Conservation (phyloP, 2,329 filamentous ascomycete genomes). For the Neofusicoccum laricinum region DNA sequence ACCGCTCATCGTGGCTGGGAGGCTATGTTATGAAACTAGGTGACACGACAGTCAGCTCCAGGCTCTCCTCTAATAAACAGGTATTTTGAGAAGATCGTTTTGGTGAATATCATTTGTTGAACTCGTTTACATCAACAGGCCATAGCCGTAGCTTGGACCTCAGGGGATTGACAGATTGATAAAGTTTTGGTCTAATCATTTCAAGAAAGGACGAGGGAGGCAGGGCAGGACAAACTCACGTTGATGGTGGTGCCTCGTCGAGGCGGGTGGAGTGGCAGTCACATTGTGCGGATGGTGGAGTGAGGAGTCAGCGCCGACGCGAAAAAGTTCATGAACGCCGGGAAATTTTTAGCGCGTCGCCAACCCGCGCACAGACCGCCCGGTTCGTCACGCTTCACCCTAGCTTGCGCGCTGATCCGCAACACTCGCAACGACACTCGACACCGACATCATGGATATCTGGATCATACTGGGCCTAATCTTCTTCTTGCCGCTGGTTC, state of each 20-base stretch:
- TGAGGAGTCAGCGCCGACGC: conserved; percentile 5
- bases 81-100: not conserved
- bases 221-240: not conserved
- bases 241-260: conserved; percentile 10
- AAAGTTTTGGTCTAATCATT: conserved; percentile 17
- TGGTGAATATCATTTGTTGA: conserved; percentile 13
- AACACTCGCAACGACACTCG: not conserved
- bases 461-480: conserved; percentile 31
- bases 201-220: not conserved
- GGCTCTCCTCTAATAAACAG: not conserved
- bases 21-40: not conserved
- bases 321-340: conserved; percentile 7
- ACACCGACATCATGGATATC: conserved; percentile 28
- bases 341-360: conserved; percentile 9
- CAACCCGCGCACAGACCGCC: not conserved
- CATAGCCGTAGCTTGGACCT: conserved; percentile 4
- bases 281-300: conserved; percentile 14
- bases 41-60: not conserved
- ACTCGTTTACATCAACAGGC: conserved; percentile 15
- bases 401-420: not conserved
- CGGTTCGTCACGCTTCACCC: conserved; percentile 1
- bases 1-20: conserved; percentile 3
- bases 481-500: conserved; percentile 34
- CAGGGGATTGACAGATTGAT: conserved; percentile 20
- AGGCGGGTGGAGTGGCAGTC: conserved; percentile 11